phyloP scores from a whole-genome alignment of 2,329 filamentous ascomycete genomes.

The Ceratocystis papillata region DNA sequence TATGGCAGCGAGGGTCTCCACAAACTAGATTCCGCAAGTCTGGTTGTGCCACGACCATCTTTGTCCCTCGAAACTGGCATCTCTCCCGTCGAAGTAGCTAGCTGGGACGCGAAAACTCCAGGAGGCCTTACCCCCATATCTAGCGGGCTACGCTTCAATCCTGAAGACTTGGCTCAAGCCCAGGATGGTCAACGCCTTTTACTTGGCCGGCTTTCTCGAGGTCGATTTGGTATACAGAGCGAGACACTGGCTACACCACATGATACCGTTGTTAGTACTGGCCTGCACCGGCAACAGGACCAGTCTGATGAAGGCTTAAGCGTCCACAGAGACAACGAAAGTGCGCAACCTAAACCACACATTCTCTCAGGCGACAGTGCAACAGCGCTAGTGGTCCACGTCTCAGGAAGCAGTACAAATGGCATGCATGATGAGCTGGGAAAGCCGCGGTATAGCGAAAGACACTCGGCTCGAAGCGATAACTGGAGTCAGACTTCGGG shows the following conservation, averaged over 20 bases:
- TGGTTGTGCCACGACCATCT: background rate
- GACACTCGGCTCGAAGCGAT: background rate
- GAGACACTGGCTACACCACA: background rate
- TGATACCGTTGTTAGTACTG: background rate
- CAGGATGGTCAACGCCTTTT: background rate
- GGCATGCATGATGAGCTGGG: background rate
- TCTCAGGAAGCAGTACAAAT: background rate
- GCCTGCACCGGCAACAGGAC: background rate
- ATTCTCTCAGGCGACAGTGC: background rate
- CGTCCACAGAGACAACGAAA: background rate
- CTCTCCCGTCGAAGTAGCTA: background rate
- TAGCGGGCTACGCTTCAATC: background rate
- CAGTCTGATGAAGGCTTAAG: background rate
- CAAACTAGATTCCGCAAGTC: background rate
- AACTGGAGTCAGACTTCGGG: background rate
- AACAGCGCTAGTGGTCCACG: background rate
- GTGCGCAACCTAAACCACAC: no score
- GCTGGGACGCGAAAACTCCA: background rate
- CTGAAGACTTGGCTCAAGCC: background rate
- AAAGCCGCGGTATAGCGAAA: background rate
- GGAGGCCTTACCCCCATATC: constrained; percentile 1
- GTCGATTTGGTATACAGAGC: background rate
- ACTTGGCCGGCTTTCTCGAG: background rate
- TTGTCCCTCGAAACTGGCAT: background rate
- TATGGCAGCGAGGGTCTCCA: no score